A percentile compares a stretch with the other conserved stretches of the same genome.
Evolutionary conservation across 2,329 filamentous ascomycete genomes (phyloP).

Genomic region (Helotiales sp.): DNA sequence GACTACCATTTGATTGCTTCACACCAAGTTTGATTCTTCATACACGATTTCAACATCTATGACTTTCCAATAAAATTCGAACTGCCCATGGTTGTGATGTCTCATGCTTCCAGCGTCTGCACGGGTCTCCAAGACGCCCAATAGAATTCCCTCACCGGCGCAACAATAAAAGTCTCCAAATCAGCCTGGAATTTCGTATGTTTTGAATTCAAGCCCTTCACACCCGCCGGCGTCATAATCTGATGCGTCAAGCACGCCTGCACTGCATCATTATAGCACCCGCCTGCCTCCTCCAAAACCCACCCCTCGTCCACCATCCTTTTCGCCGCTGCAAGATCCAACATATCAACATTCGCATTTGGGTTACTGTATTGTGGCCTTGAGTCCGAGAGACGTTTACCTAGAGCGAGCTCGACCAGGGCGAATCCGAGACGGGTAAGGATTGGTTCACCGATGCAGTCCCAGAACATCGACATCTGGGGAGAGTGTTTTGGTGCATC

Average conservation of each 20-base stretch:
- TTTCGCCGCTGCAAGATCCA: constrained; percentile 8
- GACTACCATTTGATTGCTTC: too few species aligned
- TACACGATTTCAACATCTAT: too few species aligned
- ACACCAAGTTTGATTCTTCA: too few species aligned
- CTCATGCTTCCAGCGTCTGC: background rate
- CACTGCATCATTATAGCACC: constrained; percentile 10
- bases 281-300: constrained; percentile 6
- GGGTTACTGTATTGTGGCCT: background rate
- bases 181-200: constrained; percentile 7
- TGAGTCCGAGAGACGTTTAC: constrained; percentile 10
- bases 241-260: constrained; percentile 8
- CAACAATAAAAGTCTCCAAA: constrained; percentile 7
- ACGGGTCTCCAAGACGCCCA: background rate
- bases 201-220: constrained; percentile 5
- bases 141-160: background rate
- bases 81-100: too few species aligned
- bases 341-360: constrained; percentile 2
- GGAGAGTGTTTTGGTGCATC: background rate
- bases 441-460: constrained; percentile 7
- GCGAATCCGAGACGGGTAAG: constrained; percentile 15
- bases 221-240: background rate
- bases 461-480: constrained; percentile 7
- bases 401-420: constrained; percentile 13
- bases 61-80: too few species aligned
- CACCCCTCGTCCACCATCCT: constrained; percentile 1